Base-by-base conservation (phyloP, 768 basidiomycete species). In the Tubosaeta sp. region DNA sequence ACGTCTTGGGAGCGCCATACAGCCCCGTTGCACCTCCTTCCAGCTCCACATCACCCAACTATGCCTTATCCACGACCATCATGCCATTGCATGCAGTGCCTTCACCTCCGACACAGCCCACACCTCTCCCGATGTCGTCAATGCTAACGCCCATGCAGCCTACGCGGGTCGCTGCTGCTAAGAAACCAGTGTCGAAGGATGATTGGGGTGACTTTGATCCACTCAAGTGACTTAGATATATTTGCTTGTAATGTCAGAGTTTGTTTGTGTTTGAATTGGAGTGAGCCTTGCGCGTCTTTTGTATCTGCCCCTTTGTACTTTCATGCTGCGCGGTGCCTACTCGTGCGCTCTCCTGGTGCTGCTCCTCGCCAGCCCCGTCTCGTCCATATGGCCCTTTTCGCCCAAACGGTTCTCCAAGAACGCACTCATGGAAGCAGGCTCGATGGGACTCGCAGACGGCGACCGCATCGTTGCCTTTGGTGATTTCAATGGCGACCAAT, bases 401-500 rank as follows among this genome's bases (percentile, higher is more conserved):
- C 79, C 84, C n/a, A 91, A 94, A 66, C 77, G 90, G 37, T 95
- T 92, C 72, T 82, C 78, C 10, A 82, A 84, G 48, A 95, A 94
- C 61, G 79, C 86, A 0, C 77, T 97, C 47, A 74, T 97, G 46
- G 76, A 82, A 54, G 86, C 92, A 3, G 95, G 93, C 8, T 72
- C 84, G 1, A 74, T 95, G 67, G 95, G 94, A 2, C 71, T 97
- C 31, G 78, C 78, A 43, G 77, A 75, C n/a, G 79, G 82, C 48
- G 84, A 82, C 26, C 78, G 88, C 47, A 79, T 97, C 17, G 77
- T 91, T 54, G 95, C 94, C 8, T 90, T 91, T 61, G 97, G 94
- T 31, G 95, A 99, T 73, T 95, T 95, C 69, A 84, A 97, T 67
- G 94, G 91, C 5, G 93, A 98, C 69, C 94, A 97, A 67, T 88